Evolutionary conservation across 73 alveolate species (phyloP).

Genomic region (Paramecium tetraurelia): DNA sequence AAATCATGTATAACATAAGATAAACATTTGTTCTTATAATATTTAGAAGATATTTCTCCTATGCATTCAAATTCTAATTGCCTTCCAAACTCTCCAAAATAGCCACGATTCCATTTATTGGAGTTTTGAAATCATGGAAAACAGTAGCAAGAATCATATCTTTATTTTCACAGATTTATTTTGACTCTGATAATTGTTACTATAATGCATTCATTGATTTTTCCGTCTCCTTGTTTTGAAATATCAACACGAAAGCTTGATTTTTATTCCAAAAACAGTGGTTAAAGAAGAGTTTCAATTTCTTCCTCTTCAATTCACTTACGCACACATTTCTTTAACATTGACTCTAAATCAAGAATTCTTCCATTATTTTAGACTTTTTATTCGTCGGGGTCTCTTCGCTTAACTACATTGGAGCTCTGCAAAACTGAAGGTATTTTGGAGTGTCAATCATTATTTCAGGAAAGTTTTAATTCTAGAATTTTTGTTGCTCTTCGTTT

Average conservation of each 20-base stretch:
- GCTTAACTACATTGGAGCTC: not conserved
- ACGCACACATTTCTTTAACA: not conserved
- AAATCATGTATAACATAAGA: constrained; percentile 51
- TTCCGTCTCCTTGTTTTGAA: not conserved
- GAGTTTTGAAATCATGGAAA: constrained; percentile 60
- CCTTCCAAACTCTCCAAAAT: constrained; percentile 26
- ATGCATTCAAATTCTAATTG: not conserved
- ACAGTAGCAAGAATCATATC: constrained; percentile 46
- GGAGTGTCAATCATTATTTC: constrained; percentile 18
- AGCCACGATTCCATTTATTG: constrained; percentile 57
- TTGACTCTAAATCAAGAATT: not conserved
- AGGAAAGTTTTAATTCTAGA: not conserved
- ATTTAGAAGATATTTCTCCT: not conserved
- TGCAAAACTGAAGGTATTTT: not conserved
- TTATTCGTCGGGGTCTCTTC: constrained; percentile 1
- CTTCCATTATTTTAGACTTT: not conserved
- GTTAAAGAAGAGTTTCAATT: not conserved
- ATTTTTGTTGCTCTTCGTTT: not conserved
- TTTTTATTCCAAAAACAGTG: not conserved
- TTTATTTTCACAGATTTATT: constrained; percentile 22
- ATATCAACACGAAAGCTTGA: not conserved
- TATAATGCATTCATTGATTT: not conserved
- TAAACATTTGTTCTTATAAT: constrained; percentile 29
- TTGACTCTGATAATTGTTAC: not conserved
- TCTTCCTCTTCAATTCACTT: not conserved